Conservation (phyloP, 108 stramenopile genomes). For the Nitzschia sp. region DNA sequence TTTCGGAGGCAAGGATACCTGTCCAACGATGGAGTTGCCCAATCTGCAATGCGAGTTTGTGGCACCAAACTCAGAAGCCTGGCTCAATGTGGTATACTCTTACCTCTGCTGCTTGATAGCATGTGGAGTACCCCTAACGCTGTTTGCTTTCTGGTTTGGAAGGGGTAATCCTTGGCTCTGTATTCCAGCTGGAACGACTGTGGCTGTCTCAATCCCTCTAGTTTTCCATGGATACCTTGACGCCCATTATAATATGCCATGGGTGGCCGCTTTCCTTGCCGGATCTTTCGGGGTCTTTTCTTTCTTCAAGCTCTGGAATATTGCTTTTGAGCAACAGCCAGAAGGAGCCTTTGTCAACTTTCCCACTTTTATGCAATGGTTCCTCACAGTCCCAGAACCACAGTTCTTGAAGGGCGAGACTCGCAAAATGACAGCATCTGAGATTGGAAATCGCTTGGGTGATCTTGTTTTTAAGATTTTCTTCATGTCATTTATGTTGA, state of each 20-base stretch:
- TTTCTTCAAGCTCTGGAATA: conserved; percentile 33
- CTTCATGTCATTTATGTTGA: conserved; percentile 14
- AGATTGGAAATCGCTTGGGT: conserved; percentile 2
- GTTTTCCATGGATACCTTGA: too few relatives aligned
- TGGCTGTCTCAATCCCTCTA: too few relatives aligned
- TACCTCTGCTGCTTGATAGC: too few relatives aligned
- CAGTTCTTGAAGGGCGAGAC: conserved; percentile 30
- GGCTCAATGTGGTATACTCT: too few relatives aligned
- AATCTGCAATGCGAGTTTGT: too few relatives aligned
- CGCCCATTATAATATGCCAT: background rate
- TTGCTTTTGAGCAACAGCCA: conserved; percentile 28
- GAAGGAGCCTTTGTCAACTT: conserved; percentile 24
- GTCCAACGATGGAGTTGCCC: too few relatives aligned
- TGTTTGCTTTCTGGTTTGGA: too few relatives aligned
- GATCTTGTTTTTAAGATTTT: conserved; percentile 12
- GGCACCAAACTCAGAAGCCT: too few relatives aligned
- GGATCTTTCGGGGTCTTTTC: conserved; percentile 34
- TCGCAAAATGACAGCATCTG: background rate
- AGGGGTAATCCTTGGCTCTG: too few relatives aligned
- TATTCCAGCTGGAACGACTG: too few relatives aligned
- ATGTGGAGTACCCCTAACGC: too few relatives aligned
- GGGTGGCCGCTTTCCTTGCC: conserved; percentile 26
- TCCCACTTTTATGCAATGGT: conserved; percentile 32
- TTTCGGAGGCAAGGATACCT: too few relatives aligned
- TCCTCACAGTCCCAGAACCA: conserved; percentile 36